These are phyloP conservation scores for Acanthamoeba healyi DNA, from an alignment of 208 protist genomes.

Conservation along the genomic window DNA sequence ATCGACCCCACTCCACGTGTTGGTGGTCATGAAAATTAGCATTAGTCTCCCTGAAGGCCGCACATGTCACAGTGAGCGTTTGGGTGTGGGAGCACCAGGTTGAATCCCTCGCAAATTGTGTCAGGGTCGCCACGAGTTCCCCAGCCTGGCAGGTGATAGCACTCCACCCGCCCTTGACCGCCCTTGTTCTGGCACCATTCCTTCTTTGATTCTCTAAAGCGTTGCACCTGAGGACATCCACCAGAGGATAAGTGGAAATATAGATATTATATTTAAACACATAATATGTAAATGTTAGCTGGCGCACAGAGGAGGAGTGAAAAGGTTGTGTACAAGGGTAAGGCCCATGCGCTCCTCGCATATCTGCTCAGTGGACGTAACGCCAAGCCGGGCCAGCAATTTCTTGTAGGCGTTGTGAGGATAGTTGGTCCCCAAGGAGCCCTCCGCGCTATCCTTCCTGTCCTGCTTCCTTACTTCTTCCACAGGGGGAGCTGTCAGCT, in stretches of 20 bases:
- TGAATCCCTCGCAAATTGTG: slow-evolving; percentile 13
- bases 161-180: not conserved
- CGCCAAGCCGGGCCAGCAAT: not conserved
- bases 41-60: too few relatives aligned
- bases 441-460: too few relatives aligned
- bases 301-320: too few relatives aligned
- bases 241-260: not conserved
- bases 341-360: slow-evolving; percentile 23
- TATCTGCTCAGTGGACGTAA: not conserved
- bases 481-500: too few relatives aligned
- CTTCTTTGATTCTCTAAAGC: not conserved
- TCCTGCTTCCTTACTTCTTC: too few relatives aligned
- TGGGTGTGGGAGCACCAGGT: not conserved
- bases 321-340: not conserved
- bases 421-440: too few relatives aligned
- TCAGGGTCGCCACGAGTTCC: not conserved
- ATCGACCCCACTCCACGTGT: too few relatives aligned
- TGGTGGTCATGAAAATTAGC: too few relatives aligned
- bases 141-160: slow-evolving; percentile 26
- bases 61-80: not conserved
- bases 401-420: not conserved
- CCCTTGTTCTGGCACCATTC: slow-evolving; percentile 37
- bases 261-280: not conserved
- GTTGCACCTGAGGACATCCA: not conserved
- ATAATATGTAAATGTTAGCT: too few relatives aligned